Percentiles rank a stretch among this genome's conserved stretches.
These are phyloP conservation scores for Pichia sp. DNA, from an alignment of 1,139 yeast species.

Conservation along the genomic window DNA sequence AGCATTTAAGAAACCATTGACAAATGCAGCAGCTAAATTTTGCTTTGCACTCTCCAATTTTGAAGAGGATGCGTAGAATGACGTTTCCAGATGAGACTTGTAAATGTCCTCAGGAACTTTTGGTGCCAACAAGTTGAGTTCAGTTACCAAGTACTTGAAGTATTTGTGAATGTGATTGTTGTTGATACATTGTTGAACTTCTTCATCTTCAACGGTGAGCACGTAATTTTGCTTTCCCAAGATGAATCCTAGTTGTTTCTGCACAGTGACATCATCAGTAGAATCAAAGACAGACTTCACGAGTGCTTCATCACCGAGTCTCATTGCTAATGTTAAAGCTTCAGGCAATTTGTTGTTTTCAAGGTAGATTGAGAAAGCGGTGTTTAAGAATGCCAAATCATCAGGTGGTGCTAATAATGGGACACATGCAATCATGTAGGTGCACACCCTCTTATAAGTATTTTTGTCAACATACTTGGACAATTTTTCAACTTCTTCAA, in stretches of 20 bases:
- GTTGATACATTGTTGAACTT: conserved; percentile 79
- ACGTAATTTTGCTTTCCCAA: conserved; percentile 84
- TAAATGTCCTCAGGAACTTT: conserved; percentile 94
- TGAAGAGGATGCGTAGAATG: conserved; percentile 43
- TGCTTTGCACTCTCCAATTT: conserved; percentile 93
- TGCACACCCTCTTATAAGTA: conserved; percentile 83
- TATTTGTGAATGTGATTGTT: conserved; percentile 75
- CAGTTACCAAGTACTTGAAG: conserved; percentile 74
- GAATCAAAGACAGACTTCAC: conserved; percentile 73
- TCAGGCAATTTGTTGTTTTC: conserved; percentile 77
- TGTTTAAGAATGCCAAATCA: conserved; percentile 75
- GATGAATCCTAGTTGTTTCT: conserved; percentile 87
- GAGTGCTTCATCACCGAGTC: conserved; percentile 75
- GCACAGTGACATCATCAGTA: conserved; percentile 64
- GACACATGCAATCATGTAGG: conserved; percentile 92
- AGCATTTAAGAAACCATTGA: conserved; percentile 82
- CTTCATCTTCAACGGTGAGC: conserved; percentile 60
- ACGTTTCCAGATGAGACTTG: conserved; percentile 73
- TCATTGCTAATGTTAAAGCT: conserved; percentile 83
- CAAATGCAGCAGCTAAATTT: conserved; percentile 92
- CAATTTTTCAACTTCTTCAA: conserved; percentile 78
- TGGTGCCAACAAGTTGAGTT: conserved; percentile 81
- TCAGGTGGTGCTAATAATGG: conserved; percentile 95
- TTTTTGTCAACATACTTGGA: conserved; percentile 79
- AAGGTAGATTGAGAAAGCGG: conserved; percentile 86